A percentile compares a stretch with the other conserved stretches of the same genome.
Evolutionary conservation across 441 rosid genomes (phyloP).

Genomic region (Eutrema salsugineum): DNA sequence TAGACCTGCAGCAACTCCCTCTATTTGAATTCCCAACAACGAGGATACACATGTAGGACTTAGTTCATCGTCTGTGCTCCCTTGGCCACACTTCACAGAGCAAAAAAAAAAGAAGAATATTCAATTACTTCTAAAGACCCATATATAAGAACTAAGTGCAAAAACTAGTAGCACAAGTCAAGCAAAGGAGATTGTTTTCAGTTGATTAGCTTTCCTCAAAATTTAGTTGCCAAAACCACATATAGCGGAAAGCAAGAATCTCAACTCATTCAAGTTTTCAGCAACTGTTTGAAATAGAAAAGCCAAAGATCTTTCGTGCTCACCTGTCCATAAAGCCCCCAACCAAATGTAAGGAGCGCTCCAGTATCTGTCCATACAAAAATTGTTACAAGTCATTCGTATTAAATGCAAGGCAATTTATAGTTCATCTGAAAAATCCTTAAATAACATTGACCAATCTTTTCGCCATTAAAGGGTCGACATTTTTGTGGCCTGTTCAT

Average conservation of each 20-base stretch:
- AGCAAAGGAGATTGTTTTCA: background rate
- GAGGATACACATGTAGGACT: constrained; percentile 89
- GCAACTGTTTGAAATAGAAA: background rate
- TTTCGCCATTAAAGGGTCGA: background rate
- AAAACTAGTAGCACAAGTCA: background rate
- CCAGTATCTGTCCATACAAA: constrained; percentile 75
- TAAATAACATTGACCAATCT: background rate
- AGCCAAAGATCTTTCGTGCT: constrained; percentile 6
- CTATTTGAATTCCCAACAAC: constrained; percentile 74
- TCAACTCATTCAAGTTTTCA: constrained; percentile 1
- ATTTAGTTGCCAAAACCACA: background rate
- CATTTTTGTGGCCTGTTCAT: background rate
- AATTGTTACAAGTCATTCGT: constrained; percentile 1
- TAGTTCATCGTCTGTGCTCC: constrained; percentile 91
- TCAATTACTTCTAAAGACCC: background rate
- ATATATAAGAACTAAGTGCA: background rate
- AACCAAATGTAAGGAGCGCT: constrained; percentile 92
- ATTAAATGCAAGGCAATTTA: background rate
- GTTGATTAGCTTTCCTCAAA: background rate
- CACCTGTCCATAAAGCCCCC: constrained; percentile 99
- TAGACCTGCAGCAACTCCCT: constrained; percentile 81
- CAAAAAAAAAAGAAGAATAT: background rate
- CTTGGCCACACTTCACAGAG: constrained; percentile 83
- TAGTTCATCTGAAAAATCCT: background rate
- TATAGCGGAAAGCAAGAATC: background rate